A percentile compares a stretch with the other conserved stretches of the same genome.
Evolutionary conservation across 1,139 yeast species (phyloP).

Genomic region (Geotrichum europaeum): DNA sequence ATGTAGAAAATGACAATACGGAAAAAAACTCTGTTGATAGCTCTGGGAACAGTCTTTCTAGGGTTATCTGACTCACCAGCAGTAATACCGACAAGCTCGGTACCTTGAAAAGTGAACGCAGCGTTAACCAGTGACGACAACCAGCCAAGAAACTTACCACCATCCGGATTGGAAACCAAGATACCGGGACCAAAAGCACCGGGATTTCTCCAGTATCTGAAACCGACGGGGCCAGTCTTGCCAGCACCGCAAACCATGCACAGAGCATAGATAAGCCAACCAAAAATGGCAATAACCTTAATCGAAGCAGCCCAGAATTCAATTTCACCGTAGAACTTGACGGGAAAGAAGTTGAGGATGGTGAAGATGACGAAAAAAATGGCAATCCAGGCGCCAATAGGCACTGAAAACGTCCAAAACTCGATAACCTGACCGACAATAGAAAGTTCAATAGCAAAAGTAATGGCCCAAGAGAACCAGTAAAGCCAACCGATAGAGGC

Average conservation of each 20-base stretch:
- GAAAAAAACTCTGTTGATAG: constrained; percentile 54
- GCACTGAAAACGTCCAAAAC: constrained; percentile 57
- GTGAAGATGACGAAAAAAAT: constrained; percentile 55
- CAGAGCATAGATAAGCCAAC: constrained; percentile 55
- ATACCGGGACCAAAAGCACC: constrained; percentile 43
- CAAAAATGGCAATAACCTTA: constrained; percentile 50
- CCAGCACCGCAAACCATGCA: constrained; percentile 59
- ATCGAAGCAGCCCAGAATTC: constrained; percentile 63
- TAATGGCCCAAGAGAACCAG: constrained; percentile 60
- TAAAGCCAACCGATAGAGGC: constrained; percentile 58
- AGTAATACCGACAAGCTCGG: constrained; percentile 58
- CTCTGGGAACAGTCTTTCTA: constrained; percentile 49
- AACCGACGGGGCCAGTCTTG: constrained; percentile 42
- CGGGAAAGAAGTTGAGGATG: constrained; percentile 49
- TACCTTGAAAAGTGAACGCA: constrained; percentile 63
- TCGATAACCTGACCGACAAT: constrained; percentile 53
- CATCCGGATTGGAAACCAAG: constrained; percentile 38
- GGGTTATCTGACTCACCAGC: constrained; percentile 65
- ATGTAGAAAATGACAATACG: constrained; percentile 44
- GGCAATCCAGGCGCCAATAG: constrained; percentile 50
- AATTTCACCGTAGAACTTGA: constrained; percentile 55
- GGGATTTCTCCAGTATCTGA: constrained; percentile 41
- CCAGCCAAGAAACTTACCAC: constrained; percentile 47
- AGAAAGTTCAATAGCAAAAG: constrained; percentile 56
- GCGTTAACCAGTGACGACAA: constrained; percentile 53